Evolutionary conservation across 1,284 basidiomycete species (phyloP).

Genomic region (Thecaphora frezii): DNA sequence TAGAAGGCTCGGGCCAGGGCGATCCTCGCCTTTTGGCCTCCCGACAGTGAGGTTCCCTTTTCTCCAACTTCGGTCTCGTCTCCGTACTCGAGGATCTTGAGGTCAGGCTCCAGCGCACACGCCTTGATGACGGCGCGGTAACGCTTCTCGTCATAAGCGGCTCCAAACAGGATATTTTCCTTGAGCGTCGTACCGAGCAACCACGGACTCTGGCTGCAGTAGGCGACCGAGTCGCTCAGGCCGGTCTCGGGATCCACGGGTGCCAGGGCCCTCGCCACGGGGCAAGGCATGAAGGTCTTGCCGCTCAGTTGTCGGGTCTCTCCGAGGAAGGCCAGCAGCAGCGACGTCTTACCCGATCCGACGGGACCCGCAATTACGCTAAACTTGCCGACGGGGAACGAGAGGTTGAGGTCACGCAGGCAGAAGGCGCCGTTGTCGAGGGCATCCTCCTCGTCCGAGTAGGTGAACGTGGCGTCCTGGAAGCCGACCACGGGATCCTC

Average conservation of each 20-base stretch:
- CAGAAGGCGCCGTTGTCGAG: conserved; percentile 58
- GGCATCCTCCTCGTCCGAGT: conserved; percentile 47
- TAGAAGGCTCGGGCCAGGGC: conserved; percentile 81
- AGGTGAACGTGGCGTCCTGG: conserved; percentile 61
- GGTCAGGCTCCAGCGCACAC: conserved; percentile 77
- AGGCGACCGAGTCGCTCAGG: conserved; percentile 75
- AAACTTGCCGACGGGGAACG: conserved; percentile 66
- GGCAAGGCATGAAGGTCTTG: conserved; percentile 64
- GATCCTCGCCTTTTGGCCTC: conserved; percentile 87
- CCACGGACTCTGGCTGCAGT: conserved; percentile 91
- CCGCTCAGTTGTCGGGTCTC: conserved; percentile 64
- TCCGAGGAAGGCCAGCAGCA: conserved; percentile 67
- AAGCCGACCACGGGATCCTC: conserved; percentile 62
- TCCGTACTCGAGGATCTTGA: conserved; percentile 88
- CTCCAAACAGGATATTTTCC: conserved; percentile 89
- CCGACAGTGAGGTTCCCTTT: conserved; percentile 70
- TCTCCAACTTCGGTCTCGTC: conserved; percentile 90
- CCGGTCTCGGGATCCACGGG: conserved; percentile 64
- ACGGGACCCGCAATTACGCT: conserved; percentile 70
- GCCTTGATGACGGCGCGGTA: conserved; percentile 78
- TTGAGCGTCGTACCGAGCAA: conserved; percentile 88
- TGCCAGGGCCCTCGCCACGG: conserved; percentile 58
- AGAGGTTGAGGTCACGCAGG: conserved; percentile 64
- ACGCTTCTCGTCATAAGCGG: conserved; percentile 75
- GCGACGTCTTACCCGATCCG: conserved; percentile 63